phyloP scores from a whole-genome alignment of 805 yeast genomes.

The Ogataea naganishii region DNA sequence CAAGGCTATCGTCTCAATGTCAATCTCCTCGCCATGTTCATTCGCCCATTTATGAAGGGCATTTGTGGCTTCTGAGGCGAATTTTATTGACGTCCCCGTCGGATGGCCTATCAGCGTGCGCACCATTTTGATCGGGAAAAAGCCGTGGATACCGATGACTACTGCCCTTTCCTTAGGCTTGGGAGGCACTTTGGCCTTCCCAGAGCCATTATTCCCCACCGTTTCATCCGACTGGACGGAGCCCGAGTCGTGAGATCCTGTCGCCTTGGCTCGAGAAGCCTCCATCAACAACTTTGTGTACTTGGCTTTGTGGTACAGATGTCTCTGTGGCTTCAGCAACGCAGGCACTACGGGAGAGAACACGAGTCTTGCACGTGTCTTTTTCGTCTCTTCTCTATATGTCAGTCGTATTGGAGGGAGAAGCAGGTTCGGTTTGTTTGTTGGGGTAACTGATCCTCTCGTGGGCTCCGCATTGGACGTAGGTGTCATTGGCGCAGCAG shows the following conservation, averaged over 20 bases:
- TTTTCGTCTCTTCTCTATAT: slow-evolving; percentile 17
- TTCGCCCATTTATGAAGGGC: slow-evolving; percentile 61
- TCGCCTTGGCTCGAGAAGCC: not conserved
- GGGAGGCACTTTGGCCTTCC: slow-evolving; percentile 1
- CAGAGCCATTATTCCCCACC: slow-evolving; percentile 1
- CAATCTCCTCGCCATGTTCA: slow-evolving; percentile 27
- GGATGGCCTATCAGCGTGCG: slow-evolving; percentile 85
- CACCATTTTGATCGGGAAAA: slow-evolving; percentile 79
- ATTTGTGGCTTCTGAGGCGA: slow-evolving; percentile 73
- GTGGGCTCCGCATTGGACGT: not conserved
- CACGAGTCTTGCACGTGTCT: slow-evolving; percentile 17
- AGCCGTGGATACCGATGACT: slow-evolving; percentile 92
- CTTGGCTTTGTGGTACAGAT: slow-evolving; percentile 16
- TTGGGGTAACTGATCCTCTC: slow-evolving; percentile 1
- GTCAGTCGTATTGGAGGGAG: slow-evolving; percentile 18
- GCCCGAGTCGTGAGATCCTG: slow-evolving; percentile 1
- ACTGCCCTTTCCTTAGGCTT: slow-evolving; percentile 42
- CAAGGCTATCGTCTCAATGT: slow-evolving; percentile 75
- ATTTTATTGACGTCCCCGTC: slow-evolving; percentile 79
- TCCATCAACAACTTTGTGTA: not conserved
- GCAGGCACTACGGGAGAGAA: slow-evolving; percentile 12
- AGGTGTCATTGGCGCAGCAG: not conserved
- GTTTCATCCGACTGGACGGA: not conserved
- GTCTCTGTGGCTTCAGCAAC: slow-evolving; percentile 19
- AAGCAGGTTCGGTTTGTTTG: slow-evolving; percentile 9